Percentiles rank a stretch among this genome's conserved stretches.
These are phyloP conservation scores for Mycena filopes DNA, from an alignment of 768 basidiomycete species.

Conservation along the genomic window DNA sequence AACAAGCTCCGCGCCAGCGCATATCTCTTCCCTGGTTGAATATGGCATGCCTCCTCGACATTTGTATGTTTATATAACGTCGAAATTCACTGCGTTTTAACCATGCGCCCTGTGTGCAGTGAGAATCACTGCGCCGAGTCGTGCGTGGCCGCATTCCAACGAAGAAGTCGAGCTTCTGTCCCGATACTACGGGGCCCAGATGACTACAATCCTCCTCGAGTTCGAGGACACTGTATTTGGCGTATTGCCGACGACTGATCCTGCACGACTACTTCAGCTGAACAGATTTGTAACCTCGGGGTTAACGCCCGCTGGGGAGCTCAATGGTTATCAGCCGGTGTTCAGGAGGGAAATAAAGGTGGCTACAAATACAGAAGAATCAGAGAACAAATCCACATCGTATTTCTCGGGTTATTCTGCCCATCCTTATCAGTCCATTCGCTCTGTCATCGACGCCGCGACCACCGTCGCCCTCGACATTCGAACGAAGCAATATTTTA, in stretches of 20 bases:
- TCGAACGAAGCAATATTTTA: slow-evolving; percentile 27
- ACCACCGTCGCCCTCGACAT: slow-evolving; percentile 20
- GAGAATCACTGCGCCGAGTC: not conserved
- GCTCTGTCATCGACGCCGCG: slow-evolving; percentile 10
- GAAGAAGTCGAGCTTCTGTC: not conserved
- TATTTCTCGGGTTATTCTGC: too few relatives aligned
- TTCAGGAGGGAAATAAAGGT: not conserved
- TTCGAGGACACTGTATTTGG: slow-evolving; percentile 10
- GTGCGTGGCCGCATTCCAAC: slow-evolving; percentile 15
- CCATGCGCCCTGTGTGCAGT: not conserved
- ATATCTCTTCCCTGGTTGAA: too few relatives aligned
- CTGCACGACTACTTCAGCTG: slow-evolving; percentile 20
- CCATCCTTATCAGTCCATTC: slow-evolving; percentile 4
- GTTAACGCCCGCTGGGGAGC: slow-evolving; percentile 22
- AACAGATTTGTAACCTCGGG: slow-evolving; percentile 26
- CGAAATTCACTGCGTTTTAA: not conserved
- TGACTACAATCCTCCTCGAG: slow-evolving; percentile 1
- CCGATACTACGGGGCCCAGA: slow-evolving; percentile 23
- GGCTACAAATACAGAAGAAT: slow-evolving; percentile 2
- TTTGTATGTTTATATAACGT: not conserved
- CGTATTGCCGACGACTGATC: slow-evolving; percentile 10
- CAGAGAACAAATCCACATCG: too few relatives aligned
- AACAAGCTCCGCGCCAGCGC: too few relatives aligned
- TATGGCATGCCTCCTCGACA: slow-evolving; percentile 14
- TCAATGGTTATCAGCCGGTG: slow-evolving; percentile 6